Conservation (phyloP, 176 grass and related monocot species). For the Aegilops umbellulata region DNA sequence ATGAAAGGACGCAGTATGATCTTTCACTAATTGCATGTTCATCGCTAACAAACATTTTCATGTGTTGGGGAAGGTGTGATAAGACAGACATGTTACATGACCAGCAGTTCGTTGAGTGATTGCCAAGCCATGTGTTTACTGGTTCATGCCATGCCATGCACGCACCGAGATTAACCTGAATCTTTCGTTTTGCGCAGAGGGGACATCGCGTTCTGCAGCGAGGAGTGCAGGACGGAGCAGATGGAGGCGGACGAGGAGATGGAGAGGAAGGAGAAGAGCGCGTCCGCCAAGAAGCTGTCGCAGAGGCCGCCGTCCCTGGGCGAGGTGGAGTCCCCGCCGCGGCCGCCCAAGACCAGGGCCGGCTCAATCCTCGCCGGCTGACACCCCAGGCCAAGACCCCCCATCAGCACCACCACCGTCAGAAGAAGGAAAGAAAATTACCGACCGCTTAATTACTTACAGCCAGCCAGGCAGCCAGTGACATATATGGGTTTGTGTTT, state of each 20-base stretch:
- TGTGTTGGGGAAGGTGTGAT: background rate
- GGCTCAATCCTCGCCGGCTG: constrained; percentile 60
- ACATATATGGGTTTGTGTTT: constrained; percentile 57
- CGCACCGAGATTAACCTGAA: background rate
- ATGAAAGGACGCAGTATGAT: background rate
- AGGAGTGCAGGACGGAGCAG: constrained; percentile 70
- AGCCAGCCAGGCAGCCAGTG: background rate
- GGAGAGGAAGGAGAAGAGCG: constrained; percentile 48
- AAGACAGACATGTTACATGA: background rate
- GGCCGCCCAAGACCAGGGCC: constrained; percentile 45
- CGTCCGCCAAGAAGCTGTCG: constrained; percentile 30
- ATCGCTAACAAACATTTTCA: background rate
- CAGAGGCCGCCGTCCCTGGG: background rate
- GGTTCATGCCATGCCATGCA: background rate
- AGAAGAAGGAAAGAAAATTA: background rate
- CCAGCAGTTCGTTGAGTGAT: background rate
- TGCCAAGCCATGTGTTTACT: background rate
- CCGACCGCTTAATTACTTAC: constrained; percentile 17
- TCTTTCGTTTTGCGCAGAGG: constrained; percentile 35
- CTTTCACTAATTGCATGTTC: background rate
- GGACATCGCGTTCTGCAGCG: constrained; percentile 66
- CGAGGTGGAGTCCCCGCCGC: constrained; percentile 38
- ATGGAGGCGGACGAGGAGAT: constrained; percentile 58
- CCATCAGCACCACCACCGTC: background rate
- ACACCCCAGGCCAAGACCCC: constrained; percentile 25